phyloP scores from a whole-genome alignment of 2,329 filamentous ascomycete genomes.

The Calonectria ilicicola region DNA sequence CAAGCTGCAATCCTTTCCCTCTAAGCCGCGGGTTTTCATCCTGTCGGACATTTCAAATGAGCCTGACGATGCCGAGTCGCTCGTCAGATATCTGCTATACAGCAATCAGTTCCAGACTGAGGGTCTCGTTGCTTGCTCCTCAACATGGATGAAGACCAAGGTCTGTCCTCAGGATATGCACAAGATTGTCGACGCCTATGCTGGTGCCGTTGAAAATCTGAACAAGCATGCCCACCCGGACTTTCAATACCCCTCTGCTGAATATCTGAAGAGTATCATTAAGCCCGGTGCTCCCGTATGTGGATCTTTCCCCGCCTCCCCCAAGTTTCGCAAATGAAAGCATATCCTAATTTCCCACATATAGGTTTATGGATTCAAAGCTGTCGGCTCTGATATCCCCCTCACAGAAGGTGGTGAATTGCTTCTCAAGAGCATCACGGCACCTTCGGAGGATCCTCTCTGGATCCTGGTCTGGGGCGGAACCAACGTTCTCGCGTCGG shows the following conservation, averaged over 20 bases:
- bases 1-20: slow-evolving; percentile 32
- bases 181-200: slow-evolving; percentile 58
- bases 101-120: slow-evolving; percentile 59
- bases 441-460: slow-evolving; percentile 51
- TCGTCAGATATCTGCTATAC: slow-evolving; percentile 59
- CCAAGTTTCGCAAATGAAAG: not conserved
- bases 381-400: slow-evolving; percentile 45
- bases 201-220: slow-evolving; percentile 58
- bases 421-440: slow-evolving; percentile 49
- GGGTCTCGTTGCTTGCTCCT: slow-evolving; percentile 59
- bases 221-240: slow-evolving; percentile 60
- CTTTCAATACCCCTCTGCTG: slow-evolving; percentile 53
- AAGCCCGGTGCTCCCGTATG: slow-evolving; percentile 51
- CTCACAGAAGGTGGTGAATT: slow-evolving; percentile 55
- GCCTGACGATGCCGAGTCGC: slow-evolving; percentile 58
- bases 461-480: slow-evolving; percentile 68
- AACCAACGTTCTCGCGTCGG: slow-evolving; percentile 63
- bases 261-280: slow-evolving; percentile 50
- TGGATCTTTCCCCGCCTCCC: not conserved
- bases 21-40: slow-evolving; percentile 53
- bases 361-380: slow-evolving; percentile 49
- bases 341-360: not conserved
- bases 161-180: slow-evolving; percentile 56
- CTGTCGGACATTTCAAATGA: slow-evolving; percentile 60
- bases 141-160: slow-evolving; percentile 57